Percentiles rank a stretch among this genome's conserved stretches.
Conservation (phyloP, 1,139 yeast genomes). For the Zygosaccharomyces pseudobailii region DNA sequence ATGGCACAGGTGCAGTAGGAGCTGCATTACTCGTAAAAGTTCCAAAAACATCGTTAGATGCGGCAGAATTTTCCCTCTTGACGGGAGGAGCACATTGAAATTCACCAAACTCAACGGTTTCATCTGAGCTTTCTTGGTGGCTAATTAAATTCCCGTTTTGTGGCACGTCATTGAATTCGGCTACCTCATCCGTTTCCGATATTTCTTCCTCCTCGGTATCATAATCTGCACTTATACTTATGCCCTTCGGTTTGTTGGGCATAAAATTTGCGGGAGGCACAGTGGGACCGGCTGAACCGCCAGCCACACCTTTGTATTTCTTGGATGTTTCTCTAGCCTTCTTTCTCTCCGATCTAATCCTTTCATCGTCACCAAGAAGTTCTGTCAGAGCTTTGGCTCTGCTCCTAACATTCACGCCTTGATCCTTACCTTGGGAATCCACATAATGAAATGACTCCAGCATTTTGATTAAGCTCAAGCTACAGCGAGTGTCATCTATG, state of each 20-base stretch:
- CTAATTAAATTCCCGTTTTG: conserved; percentile 46
- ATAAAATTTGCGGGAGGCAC: conserved; percentile 31
- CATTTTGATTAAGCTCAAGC: conserved; percentile 78
- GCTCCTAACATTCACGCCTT: conserved; percentile 92
- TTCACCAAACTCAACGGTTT: conserved; percentile 90
- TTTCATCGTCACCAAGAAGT: conserved; percentile 70
- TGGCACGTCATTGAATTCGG: conserved; percentile 11
- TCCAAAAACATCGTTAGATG: background rate
- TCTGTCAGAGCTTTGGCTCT: conserved; percentile 72
- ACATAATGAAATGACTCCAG: conserved; percentile 90
- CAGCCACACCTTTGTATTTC: conserved; percentile 71
- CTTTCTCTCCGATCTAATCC: conserved; percentile 79
- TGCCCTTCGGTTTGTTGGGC: conserved; percentile 26
- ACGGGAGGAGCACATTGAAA: conserved; percentile 73
- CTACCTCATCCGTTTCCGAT: conserved; percentile 39
- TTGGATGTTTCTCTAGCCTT: conserved; percentile 80
- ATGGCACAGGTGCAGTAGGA: conserved; percentile 29
- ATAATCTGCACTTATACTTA: conserved; percentile 41
- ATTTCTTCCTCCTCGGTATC: conserved; percentile 52
- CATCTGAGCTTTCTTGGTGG: conserved; percentile 47
- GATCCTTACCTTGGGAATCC: conserved; percentile 92
- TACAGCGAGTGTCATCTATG: conserved; percentile 90
- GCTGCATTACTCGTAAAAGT: conserved; percentile 28
- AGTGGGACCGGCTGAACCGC: conserved; percentile 42
- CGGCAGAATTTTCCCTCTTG: conserved; percentile 3